Conservation (phyloP, 108 stramenopile species). For the Asterionellopsis glacialis region DNA sequence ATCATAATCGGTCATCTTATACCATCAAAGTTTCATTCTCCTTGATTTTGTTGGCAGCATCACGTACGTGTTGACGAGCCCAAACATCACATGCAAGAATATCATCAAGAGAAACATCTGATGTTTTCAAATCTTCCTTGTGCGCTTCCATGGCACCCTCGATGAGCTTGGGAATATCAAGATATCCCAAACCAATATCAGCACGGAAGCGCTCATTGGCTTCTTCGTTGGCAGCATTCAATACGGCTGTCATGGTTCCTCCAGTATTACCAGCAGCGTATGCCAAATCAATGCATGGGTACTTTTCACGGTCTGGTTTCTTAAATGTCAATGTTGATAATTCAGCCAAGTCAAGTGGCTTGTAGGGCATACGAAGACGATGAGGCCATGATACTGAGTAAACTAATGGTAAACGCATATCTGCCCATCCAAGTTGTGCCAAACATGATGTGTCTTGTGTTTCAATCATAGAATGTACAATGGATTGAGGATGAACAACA, state of each 20-base stretch:
- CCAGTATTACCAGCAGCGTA: conserved; percentile 90
- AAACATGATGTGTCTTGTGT: conserved; percentile 95
- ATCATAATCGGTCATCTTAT: no score
- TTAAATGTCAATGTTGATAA: conserved; percentile 78
- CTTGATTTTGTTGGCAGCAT: conserved; percentile 46
- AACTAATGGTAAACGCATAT: conserved; percentile 95
- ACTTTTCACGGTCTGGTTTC: conserved; percentile 88
- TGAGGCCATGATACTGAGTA: conserved; percentile 96
- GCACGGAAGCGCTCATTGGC: conserved; percentile 94
- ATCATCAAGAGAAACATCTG: conserved; percentile 85
- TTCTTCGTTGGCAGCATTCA: conserved; percentile 95
- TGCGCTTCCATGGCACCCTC: conserved; percentile 94
- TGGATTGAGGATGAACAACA: conserved; percentile 96
- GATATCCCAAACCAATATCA: conserved; percentile 83
- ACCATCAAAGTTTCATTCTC: no score
- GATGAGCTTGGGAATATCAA: conserved; percentile 90
- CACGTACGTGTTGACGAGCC: conserved; percentile 78
- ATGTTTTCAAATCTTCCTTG: conserved; percentile 81
- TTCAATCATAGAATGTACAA: conserved; percentile 95
- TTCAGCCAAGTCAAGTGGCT: conserved; percentile 80
- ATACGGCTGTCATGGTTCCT: conserved; percentile 95
- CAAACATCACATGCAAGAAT: conserved; percentile 89
- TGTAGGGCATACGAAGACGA: conserved; percentile 90
- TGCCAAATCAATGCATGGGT: conserved; percentile 91
- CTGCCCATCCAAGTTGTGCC: conserved; percentile 95